Conservation (phyloP, 2,329 filamentous ascomycete genomes). For the Neurospora crassa region DNA sequence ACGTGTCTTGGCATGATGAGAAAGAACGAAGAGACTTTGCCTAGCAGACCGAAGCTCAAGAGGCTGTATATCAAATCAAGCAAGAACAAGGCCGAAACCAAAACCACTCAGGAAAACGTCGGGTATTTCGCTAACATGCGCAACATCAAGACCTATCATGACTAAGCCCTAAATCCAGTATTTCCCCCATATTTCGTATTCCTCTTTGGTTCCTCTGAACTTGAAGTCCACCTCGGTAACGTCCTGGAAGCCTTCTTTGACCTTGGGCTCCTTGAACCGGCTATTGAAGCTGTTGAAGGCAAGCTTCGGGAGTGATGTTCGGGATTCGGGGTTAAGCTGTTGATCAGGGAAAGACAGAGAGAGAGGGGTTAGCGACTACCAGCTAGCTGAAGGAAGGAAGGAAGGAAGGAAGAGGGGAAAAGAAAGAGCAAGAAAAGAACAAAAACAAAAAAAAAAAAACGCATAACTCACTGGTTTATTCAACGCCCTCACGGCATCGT, state of each 20-base stretch:
- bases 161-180: conserved; percentile 58
- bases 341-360: conserved; percentile 6
- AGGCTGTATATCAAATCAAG: background rate
- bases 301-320: conserved; percentile 62
- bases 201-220: conserved; percentile 60
- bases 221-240: conserved; percentile 66
- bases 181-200: conserved; percentile 61
- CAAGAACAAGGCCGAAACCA: background rate
- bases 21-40: background rate
- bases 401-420: conserved; percentile 1
- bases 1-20: background rate
- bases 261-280: conserved; percentile 61
- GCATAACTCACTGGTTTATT: conserved; percentile 31
- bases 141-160: background rate
- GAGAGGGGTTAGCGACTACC: conserved; percentile 4
- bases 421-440: too few species aligned
- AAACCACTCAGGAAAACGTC: background rate
- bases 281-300: conserved; percentile 71
- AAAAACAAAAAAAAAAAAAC: background rate
- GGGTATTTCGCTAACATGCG: background rate
- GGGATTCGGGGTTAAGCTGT: conserved; percentile 73
- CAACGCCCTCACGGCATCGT: conserved; percentile 72
- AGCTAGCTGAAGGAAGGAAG: background rate
- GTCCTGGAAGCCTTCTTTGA: conserved; percentile 76
- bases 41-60: background rate